These are phyloP conservation scores for Hypoxylon intermedium DNA, from an alignment of 495 filamentous ascomycete species.

Conservation along the genomic window DNA sequence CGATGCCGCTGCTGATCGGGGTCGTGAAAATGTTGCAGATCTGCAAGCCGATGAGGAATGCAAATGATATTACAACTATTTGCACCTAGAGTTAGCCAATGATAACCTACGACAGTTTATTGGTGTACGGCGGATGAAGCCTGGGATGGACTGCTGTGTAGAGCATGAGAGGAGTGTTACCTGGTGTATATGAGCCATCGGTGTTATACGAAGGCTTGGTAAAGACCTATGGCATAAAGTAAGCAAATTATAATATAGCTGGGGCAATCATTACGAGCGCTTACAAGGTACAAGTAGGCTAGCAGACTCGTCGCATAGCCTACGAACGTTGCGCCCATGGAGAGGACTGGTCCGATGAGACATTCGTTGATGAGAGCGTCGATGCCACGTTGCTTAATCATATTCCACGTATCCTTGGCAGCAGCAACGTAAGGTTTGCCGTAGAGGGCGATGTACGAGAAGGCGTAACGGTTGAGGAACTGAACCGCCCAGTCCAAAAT, in stretches of 20 bases:
- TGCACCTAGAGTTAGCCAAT: constrained; percentile 3
- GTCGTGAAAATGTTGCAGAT: constrained; percentile 88
- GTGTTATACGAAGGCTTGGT: constrained; percentile 80
- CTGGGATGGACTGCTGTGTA: too few relatives aligned
- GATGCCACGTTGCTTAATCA: constrained; percentile 91
- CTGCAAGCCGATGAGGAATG: constrained; percentile 66
- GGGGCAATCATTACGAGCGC: constrained; percentile 39
- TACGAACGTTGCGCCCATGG: constrained; percentile 83
- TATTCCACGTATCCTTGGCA: constrained; percentile 86
- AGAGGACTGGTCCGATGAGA: constrained; percentile 88
- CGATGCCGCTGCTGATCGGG: constrained; percentile 72
- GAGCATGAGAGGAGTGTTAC: constrained; percentile 10
- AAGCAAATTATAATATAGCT: constrained; percentile 4
- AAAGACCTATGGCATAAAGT: constrained; percentile 37
- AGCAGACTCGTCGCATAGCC: constrained; percentile 82
- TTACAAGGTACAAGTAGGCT: constrained; percentile 80
- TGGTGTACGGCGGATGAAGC: too few relatives aligned
- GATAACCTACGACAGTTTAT: too few relatives aligned
- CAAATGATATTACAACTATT: constrained; percentile 57
- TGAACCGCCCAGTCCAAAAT: constrained; percentile 85
- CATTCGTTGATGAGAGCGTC: constrained; percentile 91
- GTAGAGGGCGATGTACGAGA: constrained; percentile 90
- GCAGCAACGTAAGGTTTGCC: constrained; percentile 84
- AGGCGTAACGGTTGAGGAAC: constrained; percentile 83
- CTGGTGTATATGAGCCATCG: constrained; percentile 61